Base-by-base conservation (phyloP, 257 asterid genomes). In the Solanum ossicruentum region DNA sequence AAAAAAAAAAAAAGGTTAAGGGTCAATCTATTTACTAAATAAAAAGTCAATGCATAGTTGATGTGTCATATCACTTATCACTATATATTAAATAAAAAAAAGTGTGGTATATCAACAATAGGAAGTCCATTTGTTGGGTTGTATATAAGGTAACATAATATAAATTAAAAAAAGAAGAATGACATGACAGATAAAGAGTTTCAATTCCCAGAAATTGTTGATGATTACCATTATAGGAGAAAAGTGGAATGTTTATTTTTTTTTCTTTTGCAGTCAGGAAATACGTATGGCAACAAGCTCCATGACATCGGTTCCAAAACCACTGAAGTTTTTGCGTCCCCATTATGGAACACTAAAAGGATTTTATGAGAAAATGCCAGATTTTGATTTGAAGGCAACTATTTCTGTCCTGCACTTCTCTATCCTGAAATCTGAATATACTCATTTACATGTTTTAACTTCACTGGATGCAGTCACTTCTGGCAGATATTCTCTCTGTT, bases 261-360 rank as follows among this genome's bases (percentile, higher is more conserved):
- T 83, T 75, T 86, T 83, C 60, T 79, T 71, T 77, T 83, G 52
- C 81, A 96, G 99, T 88, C 96, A 93, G 89, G 99, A 97, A 89
- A 97, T 97, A 81, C 96, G 98, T 7, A 91, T 92, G 6, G 94
- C 99, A 41, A 97, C 99, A 84, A 97, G 98, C 91, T 97, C 99
- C 32, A 97, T 97, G 99, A 97, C 99, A 65, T 93, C 98, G 10
- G 99, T 97, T 80, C 97, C 98, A 10, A 97, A 97, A 89, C 99
- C 99, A 41, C 86, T 97, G 87, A 95, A 97, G 89, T 97, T 95
- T 89, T 89, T 97, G 84, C 98, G 99, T 13, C 98, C 99, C 84
- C 99, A 95, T 89, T 95, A 94, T 92, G 97, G 93, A 85, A 93
- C 98, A 84, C 90, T 97, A 41, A 95, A 93, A 87, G 87, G 88